Evolutionary conservation across 176 grass and related monocot genomes (phyloP).

Genomic region (Lolium rigidum): DNA sequence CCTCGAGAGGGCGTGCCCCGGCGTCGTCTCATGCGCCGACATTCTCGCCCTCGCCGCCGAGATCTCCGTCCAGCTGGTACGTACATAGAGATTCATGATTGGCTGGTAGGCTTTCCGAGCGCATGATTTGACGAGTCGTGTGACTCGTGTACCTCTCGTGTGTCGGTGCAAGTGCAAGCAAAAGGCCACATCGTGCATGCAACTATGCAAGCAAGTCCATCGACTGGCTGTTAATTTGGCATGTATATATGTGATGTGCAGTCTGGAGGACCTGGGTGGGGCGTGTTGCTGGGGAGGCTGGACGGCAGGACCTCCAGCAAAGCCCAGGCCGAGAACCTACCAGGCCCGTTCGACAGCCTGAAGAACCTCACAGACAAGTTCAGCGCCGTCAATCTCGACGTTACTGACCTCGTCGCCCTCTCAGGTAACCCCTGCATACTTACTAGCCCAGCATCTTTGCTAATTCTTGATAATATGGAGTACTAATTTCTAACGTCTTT

Average conservation of each 20-base stretch:
- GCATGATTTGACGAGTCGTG: background rate
- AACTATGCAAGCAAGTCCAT: background rate
- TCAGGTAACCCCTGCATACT: constrained; percentile 42
- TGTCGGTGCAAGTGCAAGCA: background rate
- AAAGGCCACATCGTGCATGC: background rate
- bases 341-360: constrained; percentile 47
- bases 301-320: constrained; percentile 50
- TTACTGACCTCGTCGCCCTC: constrained; percentile 66
- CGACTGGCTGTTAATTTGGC: background rate
- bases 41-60: constrained; percentile 84
- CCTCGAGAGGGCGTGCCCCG: constrained; percentile 70
- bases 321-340: constrained; percentile 29
- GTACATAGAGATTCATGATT: background rate
- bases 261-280: constrained; percentile 70
- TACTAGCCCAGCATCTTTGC: background rate
- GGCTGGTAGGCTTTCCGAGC: constrained; percentile 3
- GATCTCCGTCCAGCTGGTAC: constrained; percentile 72
- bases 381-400: background rate
- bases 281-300: constrained; percentile 58
- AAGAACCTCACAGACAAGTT: constrained; percentile 38
- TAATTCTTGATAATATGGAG: no score
- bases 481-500: no score
- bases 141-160: background rate
- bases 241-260: constrained; percentile 9
- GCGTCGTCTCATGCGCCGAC: constrained; percentile 87